Evolutionary conservation across 257 asterid genomes (phyloP).

Genomic region (Nicotiana obtusifolia): DNA sequence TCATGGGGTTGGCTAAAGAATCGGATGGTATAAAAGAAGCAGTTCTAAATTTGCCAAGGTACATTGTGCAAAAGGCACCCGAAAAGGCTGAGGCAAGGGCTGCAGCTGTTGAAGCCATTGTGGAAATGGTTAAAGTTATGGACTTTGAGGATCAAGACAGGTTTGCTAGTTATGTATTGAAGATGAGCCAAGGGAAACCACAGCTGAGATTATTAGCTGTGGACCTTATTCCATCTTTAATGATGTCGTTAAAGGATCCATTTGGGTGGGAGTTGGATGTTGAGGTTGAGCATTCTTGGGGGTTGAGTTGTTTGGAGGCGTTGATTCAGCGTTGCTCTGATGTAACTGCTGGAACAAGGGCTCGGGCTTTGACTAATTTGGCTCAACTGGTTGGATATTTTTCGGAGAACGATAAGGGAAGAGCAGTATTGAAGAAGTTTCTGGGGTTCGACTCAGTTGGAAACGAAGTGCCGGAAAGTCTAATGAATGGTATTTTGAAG

Average conservation of each 20-base stretch:
- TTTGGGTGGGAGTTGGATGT: constrained; percentile 40
- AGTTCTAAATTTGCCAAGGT: constrained; percentile 68
- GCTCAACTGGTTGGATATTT: constrained; percentile 60
- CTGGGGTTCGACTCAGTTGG: constrained; percentile 40
- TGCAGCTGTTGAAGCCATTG: constrained; percentile 68
- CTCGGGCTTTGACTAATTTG: constrained; percentile 71
- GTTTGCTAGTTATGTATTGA: constrained; percentile 62
- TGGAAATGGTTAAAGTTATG: constrained; percentile 61
- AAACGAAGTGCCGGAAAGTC: constrained; percentile 23
- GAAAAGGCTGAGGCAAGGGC: constrained; percentile 86
- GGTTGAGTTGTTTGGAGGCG: constrained; percentile 55
- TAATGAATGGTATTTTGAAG: constrained; percentile 47
- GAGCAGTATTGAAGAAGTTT: constrained; percentile 42
- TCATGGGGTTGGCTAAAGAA: constrained; percentile 30
- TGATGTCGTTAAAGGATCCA: constrained; percentile 45
- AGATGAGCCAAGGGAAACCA: constrained; percentile 78
- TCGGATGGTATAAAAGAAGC: constrained; percentile 50
- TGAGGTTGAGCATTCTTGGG: constrained; percentile 44
- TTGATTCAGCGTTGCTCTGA: constrained; percentile 82
- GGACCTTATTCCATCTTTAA: constrained; percentile 52
- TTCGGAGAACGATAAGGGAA: constrained; percentile 40
- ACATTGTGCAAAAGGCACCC: constrained; percentile 66
- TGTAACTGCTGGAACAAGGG: constrained; percentile 62
- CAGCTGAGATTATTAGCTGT: constrained; percentile 80
- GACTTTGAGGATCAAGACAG: constrained; percentile 48